Conservation (phyloP, 768 basidiomycete genomes). For the Leccinum boreale region DNA sequence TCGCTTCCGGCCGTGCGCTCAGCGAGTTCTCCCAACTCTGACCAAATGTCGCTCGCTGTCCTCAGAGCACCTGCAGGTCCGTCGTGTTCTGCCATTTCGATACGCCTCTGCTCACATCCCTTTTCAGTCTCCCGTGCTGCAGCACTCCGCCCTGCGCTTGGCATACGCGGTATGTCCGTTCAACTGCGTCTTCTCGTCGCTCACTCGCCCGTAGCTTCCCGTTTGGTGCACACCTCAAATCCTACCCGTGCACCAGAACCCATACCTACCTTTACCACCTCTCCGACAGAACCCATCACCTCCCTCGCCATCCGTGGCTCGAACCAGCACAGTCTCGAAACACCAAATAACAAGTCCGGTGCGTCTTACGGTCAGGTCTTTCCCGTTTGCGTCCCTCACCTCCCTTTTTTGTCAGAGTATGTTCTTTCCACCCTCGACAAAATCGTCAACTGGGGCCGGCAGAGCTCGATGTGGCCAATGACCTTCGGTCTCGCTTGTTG, state of each 20-base stretch:
- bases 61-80: constrained; percentile 35
- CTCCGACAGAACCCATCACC: constrained; percentile 56
- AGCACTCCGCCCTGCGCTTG: constrained; percentile 43
- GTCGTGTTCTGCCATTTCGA: constrained; percentile 28
- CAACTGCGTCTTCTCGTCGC: constrained; percentile 5
- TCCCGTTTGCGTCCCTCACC: constrained; percentile 1
- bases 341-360: constrained; percentile 90
- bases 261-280: constrained; percentile 42
- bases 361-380: constrained; percentile 18
- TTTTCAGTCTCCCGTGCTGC: constrained; percentile 33
- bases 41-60: constrained; percentile 42
- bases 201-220: constrained; percentile 38
- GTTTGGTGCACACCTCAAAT: constrained; percentile 55
- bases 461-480: constrained; percentile 99
- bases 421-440: constrained; percentile 96
- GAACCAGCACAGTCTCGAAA: constrained; percentile 83
- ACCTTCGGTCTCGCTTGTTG: constrained; percentile 98
- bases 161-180: constrained; percentile 37
- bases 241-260: constrained; percentile 39
- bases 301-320: constrained; percentile 72
- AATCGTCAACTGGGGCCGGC: constrained; percentile 94
- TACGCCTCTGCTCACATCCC: constrained; percentile 22
- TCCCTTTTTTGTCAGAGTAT: constrained; percentile 61
- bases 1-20: neutral
- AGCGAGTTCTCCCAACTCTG: neutral